Evolutionary conservation across 2,329 filamentous ascomycete species (phyloP).

Genomic region (Colletotrichum karsti): DNA sequence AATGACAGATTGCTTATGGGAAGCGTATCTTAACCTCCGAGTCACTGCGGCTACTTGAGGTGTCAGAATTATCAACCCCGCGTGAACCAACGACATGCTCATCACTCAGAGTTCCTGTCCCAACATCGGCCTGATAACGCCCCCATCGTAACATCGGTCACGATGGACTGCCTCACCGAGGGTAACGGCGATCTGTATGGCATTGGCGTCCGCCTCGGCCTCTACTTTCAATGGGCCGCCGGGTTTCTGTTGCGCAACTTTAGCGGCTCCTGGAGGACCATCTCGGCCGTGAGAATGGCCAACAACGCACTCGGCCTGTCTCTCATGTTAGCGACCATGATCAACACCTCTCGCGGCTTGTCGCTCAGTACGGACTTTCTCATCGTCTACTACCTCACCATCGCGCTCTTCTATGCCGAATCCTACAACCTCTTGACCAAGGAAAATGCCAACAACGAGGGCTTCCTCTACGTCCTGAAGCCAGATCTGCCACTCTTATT

Average conservation of each 20-base stretch:
- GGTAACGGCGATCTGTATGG: neutral
- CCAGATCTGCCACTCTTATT: neutral
- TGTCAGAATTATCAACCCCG: too few relatives aligned
- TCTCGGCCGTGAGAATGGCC: neutral
- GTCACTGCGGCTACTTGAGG: too few relatives aligned
- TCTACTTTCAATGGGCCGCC: neutral
- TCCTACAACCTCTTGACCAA: neutral
- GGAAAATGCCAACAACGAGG: rapidly evolving
- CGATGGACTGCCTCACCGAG: too few relatives aligned
- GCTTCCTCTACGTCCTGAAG: neutral
- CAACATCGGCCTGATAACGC: too few relatives aligned
- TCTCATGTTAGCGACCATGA: neutral
- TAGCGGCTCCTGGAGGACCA: rapidly evolving
- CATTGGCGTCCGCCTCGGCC: neutral
- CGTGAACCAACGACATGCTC: too few relatives aligned
- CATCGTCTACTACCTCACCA: neutral
- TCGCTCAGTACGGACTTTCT: neutral
- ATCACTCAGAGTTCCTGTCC: too few relatives aligned
- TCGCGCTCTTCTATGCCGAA: neutral
- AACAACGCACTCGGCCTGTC: neutral
- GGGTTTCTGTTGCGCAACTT: neutral
- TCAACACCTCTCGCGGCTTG: neutral
- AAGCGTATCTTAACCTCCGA: too few relatives aligned
- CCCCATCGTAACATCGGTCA: too few relatives aligned
- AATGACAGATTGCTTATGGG: too few relatives aligned